These are phyloP conservation scores for Sarocladium kiliense DNA, from an alignment of 2,329 filamentous ascomycete species.

Conservation along the genomic window DNA sequence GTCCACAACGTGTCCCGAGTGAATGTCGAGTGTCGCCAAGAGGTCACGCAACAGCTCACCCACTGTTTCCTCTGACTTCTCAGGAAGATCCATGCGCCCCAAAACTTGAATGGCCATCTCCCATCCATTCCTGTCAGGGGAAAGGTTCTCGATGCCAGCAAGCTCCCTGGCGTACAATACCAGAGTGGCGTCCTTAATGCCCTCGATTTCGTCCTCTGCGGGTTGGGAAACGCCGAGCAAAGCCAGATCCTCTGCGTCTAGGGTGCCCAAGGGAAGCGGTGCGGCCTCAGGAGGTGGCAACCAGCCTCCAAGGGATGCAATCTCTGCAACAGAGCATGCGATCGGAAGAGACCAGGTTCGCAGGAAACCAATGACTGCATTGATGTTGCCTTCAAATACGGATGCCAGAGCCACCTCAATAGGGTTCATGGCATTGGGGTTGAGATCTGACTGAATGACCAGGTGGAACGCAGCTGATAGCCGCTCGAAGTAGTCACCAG, in stretches of 20 bases:
- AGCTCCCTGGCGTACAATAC: conserved; percentile 69
- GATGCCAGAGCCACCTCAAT: conserved; percentile 80
- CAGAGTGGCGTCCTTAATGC: conserved; percentile 76
- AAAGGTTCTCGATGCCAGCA: conserved; percentile 48
- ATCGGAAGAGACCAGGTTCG: conserved; percentile 77
- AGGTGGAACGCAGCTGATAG: conserved; percentile 67
- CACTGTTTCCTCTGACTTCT: conserved; percentile 68
- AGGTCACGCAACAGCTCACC: conserved; percentile 64
- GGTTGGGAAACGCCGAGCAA: conserved; percentile 64
- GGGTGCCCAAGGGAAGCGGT: conserved; percentile 54
- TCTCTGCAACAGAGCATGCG: conserved; percentile 72
- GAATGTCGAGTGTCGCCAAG: conserved; percentile 56
- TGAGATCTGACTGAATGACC: conserved; percentile 64
- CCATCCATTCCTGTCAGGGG: conserved; percentile 66
- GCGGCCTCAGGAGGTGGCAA: conserved; percentile 47
- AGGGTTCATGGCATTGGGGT: conserved; percentile 68
- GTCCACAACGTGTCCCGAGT: conserved; percentile 68
- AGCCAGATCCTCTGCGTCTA: conserved; percentile 81
- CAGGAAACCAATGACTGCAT: conserved; percentile 69
- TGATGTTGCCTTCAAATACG: conserved; percentile 75
- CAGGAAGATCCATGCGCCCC: conserved; percentile 70
- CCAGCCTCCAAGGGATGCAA: conserved; percentile 82
- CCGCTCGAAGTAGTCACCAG: conserved; percentile 68
- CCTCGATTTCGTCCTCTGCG: conserved; percentile 53
- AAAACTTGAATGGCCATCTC: conserved; percentile 81